Evolutionary conservation across 768 basidiomycete species (phyloP).

Genomic region (Tylopilus intermedius): DNA sequence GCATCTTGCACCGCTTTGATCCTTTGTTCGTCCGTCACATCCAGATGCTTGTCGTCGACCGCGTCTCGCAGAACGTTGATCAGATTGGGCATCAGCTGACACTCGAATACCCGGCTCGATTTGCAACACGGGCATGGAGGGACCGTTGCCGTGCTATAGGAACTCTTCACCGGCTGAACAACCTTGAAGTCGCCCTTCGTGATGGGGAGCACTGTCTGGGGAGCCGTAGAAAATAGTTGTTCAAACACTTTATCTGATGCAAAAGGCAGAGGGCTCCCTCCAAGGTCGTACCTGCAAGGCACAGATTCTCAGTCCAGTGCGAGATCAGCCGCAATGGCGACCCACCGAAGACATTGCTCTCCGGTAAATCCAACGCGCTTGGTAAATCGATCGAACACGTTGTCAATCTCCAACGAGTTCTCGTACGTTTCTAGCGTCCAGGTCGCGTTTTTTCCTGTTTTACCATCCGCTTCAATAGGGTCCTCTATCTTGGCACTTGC

Average conservation of each 20-base stretch:
- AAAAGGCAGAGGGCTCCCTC: constrained; percentile 80
- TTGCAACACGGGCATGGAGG: constrained; percentile 66
- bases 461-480: constrained; percentile 38
- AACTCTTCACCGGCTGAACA: constrained; percentile 38
- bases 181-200: constrained; percentile 61
- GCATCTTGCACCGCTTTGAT: constrained; percentile 53
- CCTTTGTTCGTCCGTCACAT: constrained; percentile 61
- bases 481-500: constrained; percentile 38
- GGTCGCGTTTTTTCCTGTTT: constrained; percentile 41
- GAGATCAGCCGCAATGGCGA: background rate
- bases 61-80: constrained; percentile 64
- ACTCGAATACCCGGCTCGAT: constrained; percentile 74
- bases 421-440: constrained; percentile 79
- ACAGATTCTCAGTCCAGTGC: background rate
- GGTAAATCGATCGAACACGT: constrained; percentile 81
- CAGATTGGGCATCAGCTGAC: constrained; percentile 91
- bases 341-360: constrained; percentile 82
- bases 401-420: constrained; percentile 73
- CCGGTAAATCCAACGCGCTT: constrained; percentile 65
- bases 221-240: constrained; percentile 63
- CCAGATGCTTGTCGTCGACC: constrained; percentile 17
- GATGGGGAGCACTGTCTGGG: constrained; percentile 42
- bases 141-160: constrained; percentile 51
- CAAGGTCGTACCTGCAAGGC: constrained; percentile 73
- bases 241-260: constrained; percentile 71